These are phyloP conservation scores for Quercus ilex DNA, from an alignment of 306 rosid species.

Conservation along the genomic window DNA sequence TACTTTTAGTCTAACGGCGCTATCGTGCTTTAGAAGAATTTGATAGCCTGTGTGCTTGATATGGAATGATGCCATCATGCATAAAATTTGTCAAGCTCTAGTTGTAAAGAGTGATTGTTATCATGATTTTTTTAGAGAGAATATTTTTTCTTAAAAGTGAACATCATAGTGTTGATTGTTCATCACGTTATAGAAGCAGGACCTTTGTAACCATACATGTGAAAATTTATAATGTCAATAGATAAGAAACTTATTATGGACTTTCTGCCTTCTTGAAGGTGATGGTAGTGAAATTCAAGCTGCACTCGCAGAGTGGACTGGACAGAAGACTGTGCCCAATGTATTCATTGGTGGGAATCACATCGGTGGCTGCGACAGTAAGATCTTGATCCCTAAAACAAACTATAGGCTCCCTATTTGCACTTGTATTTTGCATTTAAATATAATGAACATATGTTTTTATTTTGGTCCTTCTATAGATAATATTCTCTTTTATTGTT, in stretches of 20 bases:
- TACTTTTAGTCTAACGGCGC: not conserved
- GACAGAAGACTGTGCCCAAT: slow-evolving; percentile 84
- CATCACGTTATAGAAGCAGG: not conserved
- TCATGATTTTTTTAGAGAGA: not conserved
- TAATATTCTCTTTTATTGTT: slow-evolving; percentile 20
- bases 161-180: not conserved
- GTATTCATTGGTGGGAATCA: slow-evolving; percentile 88
- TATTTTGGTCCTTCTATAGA: not conserved
- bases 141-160: not conserved
- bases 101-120: not conserved
- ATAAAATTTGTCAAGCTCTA: not conserved
- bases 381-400: slow-evolving; percentile 12
- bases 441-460: not conserved
- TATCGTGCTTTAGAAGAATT: not conserved
- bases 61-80: not conserved
- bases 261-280: slow-evolving; percentile 44
- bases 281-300: slow-evolving; percentile 73
- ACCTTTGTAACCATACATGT: not conserved
- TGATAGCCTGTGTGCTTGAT: not conserved
- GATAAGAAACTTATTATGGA: not conserved
- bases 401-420: not conserved
- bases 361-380: slow-evolving; percentile 92
- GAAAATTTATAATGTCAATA: not conserved
- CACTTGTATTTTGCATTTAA: not conserved
- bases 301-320: slow-evolving; percentile 68